A percentile compares a stretch with the other conserved stretches of the same genome.
Conservation (phyloP, 495 filamentous ascomycete genomes). For the Daldinia concentrica region DNA sequence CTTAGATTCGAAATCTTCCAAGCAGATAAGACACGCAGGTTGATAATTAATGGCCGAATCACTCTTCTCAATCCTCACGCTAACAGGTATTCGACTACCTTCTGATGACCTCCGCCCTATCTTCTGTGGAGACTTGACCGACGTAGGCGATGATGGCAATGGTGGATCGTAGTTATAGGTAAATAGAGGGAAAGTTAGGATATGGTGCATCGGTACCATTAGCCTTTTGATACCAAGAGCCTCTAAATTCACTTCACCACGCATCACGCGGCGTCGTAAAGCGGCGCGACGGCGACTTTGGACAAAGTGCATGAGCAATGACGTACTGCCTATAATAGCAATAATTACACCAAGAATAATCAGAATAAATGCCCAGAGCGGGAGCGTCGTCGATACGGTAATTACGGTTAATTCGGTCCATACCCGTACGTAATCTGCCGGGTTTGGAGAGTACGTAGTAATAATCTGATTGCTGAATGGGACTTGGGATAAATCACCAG, state of each 20-base stretch:
- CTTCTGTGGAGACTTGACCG: constrained; percentile 20
- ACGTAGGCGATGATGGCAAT: constrained; percentile 24
- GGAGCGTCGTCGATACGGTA: constrained; percentile 55
- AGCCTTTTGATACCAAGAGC: constrained; percentile 78
- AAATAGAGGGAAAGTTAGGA: constrained; percentile 78
- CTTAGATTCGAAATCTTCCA: constrained; percentile 77
- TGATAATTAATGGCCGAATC: constrained; percentile 64
- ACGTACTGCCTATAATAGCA: constrained; percentile 68
- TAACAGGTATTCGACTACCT: constrained; percentile 22
- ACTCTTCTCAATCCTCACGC: constrained; percentile 27
- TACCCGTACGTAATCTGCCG: constrained; percentile 64
- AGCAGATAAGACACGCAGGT: constrained; percentile 83
- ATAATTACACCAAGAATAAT: constrained; percentile 81
- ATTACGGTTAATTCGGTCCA: constrained; percentile 58
- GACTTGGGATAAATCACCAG: constrained; percentile 70
- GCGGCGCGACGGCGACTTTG: constrained; percentile 70
- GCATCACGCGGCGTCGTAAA: constrained; percentile 73
- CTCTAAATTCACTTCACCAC: constrained; percentile 83
- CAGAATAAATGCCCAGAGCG: constrained; percentile 84
- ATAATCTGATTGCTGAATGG: constrained; percentile 66
- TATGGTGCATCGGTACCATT: constrained; percentile 71
- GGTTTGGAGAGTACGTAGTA: constrained; percentile 69
- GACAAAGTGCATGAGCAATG: constrained; percentile 75
- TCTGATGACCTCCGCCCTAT: constrained; percentile 37
- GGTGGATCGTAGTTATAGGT: constrained; percentile 67